Conservation (phyloP, 2,329 filamentous ascomycete species). For the Ophiostoma ips region DNA sequence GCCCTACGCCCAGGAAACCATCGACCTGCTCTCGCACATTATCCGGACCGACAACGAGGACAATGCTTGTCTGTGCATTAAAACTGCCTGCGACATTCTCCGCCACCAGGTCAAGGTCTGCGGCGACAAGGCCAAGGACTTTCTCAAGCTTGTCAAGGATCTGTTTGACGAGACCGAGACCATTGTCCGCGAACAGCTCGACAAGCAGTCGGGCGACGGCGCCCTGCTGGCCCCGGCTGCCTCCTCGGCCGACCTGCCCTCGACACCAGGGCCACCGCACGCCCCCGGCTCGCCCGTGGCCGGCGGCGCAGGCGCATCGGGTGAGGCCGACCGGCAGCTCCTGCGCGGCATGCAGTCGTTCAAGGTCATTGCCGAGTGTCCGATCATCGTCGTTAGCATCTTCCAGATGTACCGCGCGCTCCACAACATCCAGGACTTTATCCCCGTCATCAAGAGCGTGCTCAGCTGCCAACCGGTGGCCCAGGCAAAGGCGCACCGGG, state of each 20-base stretch:
- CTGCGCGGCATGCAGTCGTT: constrained; percentile 96
- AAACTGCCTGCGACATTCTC: constrained; percentile 94
- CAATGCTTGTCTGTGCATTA: constrained; percentile 95
- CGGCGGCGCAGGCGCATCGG: constrained; percentile 63
- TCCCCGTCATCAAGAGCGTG: constrained; percentile 85
- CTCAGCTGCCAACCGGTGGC: constrained; percentile 80
- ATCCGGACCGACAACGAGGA: constrained; percentile 94
- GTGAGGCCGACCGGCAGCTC: constrained; percentile 69
- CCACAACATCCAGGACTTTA: constrained; percentile 79
- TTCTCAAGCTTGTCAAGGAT: constrained; percentile 83
- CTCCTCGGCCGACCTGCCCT: constrained; percentile 27
- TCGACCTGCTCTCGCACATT: constrained; percentile 78
- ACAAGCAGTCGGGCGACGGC: constrained; percentile 48
- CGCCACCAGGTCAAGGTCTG: constrained; percentile 81
- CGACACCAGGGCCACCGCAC: constrained; percentile 49
- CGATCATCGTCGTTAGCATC: constrained; percentile 96
- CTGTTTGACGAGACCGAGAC: constrained; percentile 92
- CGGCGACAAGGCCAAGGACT: constrained; percentile 66
- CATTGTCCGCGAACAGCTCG: constrained; percentile 89
- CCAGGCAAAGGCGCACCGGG: constrained; percentile 79
- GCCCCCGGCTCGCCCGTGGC: constrained; percentile 80
- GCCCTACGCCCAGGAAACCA: constrained; percentile 73
- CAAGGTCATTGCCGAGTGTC: constrained; percentile 94
- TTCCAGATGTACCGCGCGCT: constrained; percentile 79
- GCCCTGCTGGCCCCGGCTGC: neutral